These are phyloP conservation scores for Colletotrichum liriopes DNA, from an alignment of 2,329 filamentous ascomycete species.

Conservation along the genomic window DNA sequence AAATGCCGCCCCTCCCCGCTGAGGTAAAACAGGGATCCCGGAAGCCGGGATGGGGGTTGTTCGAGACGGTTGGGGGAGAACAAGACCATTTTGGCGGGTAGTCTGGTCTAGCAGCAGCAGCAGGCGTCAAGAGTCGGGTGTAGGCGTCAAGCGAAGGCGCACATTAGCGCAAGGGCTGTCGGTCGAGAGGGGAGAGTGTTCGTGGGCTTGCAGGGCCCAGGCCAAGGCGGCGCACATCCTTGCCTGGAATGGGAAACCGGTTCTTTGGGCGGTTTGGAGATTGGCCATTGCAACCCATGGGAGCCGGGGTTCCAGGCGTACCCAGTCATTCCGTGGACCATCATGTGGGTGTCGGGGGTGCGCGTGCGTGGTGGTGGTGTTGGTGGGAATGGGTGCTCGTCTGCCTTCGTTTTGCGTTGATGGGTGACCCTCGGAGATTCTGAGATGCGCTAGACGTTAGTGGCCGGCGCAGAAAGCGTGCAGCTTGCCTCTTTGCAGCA, in stretches of 20 bases:
- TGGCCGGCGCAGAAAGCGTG: constrained; percentile 34
- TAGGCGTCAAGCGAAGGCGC: constrained; percentile 12
- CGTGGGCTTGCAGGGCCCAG: constrained; percentile 24
- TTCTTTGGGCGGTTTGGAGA: constrained; percentile 38
- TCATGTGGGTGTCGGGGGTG: not conserved
- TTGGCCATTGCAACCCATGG: constrained; percentile 27
- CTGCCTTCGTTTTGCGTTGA: constrained; percentile 33
- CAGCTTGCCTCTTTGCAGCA: constrained; percentile 31
- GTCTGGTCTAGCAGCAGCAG: constrained; percentile 23
- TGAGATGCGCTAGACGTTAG: constrained; percentile 36
- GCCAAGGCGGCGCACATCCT: constrained; percentile 36
- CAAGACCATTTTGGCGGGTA: constrained; percentile 13
- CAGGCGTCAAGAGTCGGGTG: not conserved
- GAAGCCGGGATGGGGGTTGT: constrained; percentile 33
- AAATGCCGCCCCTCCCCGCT: constrained; percentile 43
- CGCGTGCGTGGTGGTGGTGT: not conserved
- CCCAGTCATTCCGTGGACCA: not conserved
- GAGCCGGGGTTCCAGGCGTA: constrained; percentile 7
- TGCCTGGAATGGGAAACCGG: constrained; percentile 39
- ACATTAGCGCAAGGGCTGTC: not conserved
- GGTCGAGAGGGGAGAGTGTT: not conserved
- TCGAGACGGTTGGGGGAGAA: constrained; percentile 25
- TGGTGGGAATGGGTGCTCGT: constrained; percentile 13
- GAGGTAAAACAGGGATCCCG: constrained; percentile 34
- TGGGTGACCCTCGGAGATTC: constrained; percentile 36